Percentiles rank a stretch among this genome's conserved stretches.
Conservation (phyloP, 148 eudicot genomes). For the Vaccinium macrocarpon region DNA sequence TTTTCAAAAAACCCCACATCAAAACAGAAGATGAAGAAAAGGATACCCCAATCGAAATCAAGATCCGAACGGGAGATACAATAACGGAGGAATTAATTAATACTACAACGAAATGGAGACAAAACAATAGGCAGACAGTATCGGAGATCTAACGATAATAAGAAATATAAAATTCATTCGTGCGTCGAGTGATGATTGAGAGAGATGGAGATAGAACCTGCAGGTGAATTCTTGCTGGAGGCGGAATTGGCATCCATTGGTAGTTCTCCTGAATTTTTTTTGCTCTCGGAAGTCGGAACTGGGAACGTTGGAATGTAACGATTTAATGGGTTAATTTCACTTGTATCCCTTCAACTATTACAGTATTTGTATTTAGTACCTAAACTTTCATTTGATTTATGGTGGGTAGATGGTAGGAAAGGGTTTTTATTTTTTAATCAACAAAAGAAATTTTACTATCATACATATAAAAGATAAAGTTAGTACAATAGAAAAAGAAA, state of each 20-base stretch:
- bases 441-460: too few species aligned
- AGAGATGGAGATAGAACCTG: conserved; percentile 13
- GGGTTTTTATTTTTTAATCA: too few species aligned
- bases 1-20: background rate
- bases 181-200: background rate
- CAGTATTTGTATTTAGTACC: too few species aligned
- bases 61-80: background rate
- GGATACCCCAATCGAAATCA: background rate
- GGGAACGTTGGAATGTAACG: background rate
- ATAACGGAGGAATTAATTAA: background rate
- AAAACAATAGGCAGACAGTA: background rate
- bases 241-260: conserved; percentile 2
- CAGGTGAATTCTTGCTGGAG: background rate
- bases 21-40: background rate
- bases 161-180: background rate
- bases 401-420: too few species aligned
- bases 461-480: too few species aligned
- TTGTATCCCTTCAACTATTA: too few species aligned
- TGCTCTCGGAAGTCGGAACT: background rate
- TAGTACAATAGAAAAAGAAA: too few species aligned
- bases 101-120: background rate
- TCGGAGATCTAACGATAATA: background rate
- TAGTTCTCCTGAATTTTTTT: background rate
- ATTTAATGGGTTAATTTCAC: background rate
- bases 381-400: too few species aligned